phyloP scores from a whole-genome alignment of 2,329 filamentous ascomycete species.

The Myriosclerotinia scirpicola region DNA sequence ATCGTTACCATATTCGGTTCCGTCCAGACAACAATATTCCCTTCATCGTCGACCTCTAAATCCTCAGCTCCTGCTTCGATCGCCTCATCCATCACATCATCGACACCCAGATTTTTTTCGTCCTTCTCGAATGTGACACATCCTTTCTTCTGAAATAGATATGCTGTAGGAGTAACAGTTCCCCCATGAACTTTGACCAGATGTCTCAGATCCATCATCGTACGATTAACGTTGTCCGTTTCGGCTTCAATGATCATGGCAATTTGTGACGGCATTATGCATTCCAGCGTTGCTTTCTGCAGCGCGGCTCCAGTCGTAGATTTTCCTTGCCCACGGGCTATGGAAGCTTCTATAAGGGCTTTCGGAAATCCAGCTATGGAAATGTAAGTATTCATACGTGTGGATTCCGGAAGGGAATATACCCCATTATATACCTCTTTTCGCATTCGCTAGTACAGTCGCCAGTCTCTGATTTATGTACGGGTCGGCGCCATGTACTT shows the following conservation, averaged over 20 bases:
- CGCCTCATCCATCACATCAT: slow-evolving; percentile 76
- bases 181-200: slow-evolving; percentile 72
- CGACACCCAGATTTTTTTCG: slow-evolving; percentile 50
- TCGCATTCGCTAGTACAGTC: slow-evolving; percentile 70
- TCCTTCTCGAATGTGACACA: slow-evolving; percentile 67
- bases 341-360: slow-evolving; percentile 76
- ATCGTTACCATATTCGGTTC: slow-evolving; percentile 64
- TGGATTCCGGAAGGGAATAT: slow-evolving; percentile 29
- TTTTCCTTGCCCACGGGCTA: slow-evolving; percentile 84
- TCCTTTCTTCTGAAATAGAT: slow-evolving; percentile 82
- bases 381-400: slow-evolving; percentile 30
- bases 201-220: slow-evolving; percentile 69
- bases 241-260: slow-evolving; percentile 82
- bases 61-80: slow-evolving; percentile 83
- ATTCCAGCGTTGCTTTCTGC: slow-evolving; percentile 77
- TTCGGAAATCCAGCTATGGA: slow-evolving; percentile 73
- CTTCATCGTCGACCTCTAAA: slow-evolving; percentile 66
- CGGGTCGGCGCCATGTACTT: slow-evolving; percentile 74
- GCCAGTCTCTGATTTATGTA: slow-evolving; percentile 75
- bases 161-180: slow-evolving; percentile 70
- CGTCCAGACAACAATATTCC: slow-evolving; percentile 68
- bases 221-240: slow-evolving; percentile 76
- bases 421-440: slow-evolving; percentile 59
- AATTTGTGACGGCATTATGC: slow-evolving; percentile 68
- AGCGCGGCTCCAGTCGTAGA: slow-evolving; percentile 72